Base-by-base conservation (phyloP, 2,329 filamentous ascomycete species). In the Aaosphaeria arxii region DNA sequence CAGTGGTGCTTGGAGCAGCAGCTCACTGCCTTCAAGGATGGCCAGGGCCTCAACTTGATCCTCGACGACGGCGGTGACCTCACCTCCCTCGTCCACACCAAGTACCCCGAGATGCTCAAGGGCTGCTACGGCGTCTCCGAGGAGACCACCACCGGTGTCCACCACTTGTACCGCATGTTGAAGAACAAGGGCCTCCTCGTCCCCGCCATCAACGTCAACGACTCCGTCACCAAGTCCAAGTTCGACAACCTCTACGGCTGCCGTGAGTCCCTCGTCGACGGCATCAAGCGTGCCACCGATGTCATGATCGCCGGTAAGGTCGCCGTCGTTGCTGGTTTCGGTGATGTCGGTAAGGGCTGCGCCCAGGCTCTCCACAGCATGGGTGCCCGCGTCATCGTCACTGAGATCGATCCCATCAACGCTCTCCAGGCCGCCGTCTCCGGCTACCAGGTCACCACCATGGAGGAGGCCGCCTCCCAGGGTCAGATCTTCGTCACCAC, bases 301-400 rank as follows among this genome's bases (percentile, higher is more conserved):
- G 94, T 97, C 77, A 99, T 99, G 94, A 92, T 97, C 82, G 94
- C 94, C 71, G 94, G 94, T 76, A 97, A 99, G 88, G 85, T 96
- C 69, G 91, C 89, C 61, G 91, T 97, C 62, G 94, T 99, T 63
- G 94, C 94, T 69, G 94, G 94, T 75, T 99, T 87, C 82, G 92
- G 92, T 86, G 92, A 99, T 78, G 94, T 99, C 75, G 92, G 92
- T 75, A 99, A 99, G 87, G 92, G 92, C 67, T 97, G 94, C 74
- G 91, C 92, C 69, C 84, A 94, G 81, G 92, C 92, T 70, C 90
- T 99, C 57, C 87, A 90, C 79, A 87, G 87, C 78, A 96, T 97
- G 91, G 92, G 92, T 83, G 92, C 92, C 65, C 91, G 91, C 69
- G 92, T 97, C 72, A 79, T 97, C 65, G 85, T 97, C 69, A 97